Evolutionary conservation across 345 rosid genomes (phyloP), one percentile per base, ranked within the genome.

Genomic region (Diplotaxis tenuifolia): DNA sequence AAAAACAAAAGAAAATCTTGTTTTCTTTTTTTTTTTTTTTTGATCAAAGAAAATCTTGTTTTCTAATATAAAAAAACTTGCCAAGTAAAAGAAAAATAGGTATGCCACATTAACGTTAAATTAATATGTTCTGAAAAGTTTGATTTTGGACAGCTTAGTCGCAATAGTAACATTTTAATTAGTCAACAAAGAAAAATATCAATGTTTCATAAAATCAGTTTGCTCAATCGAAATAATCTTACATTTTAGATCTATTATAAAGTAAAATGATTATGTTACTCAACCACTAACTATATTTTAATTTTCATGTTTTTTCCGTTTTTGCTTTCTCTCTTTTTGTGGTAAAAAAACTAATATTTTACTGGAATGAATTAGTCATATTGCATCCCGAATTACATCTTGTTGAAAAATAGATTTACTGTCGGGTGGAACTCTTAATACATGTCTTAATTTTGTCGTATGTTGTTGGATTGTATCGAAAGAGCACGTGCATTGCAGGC

Each of bases 401-500:
- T 42, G 49, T n/a, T 42, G 18, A 47, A 47, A 49, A 16, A 18
- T 40, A 56, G 67, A 65, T 68, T 55, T 64, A 67, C 73, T 74
- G 81, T 80, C 82, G 80, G 73, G 68, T 25, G 75, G 83, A 86
- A 57, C 82, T 84, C 85, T 81, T 79, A 54, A 21, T 79, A 70
- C 71, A 80, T 74, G 77, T 54, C 68, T 15, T 79, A 54, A 31
- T 58, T 81, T 86, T 83, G 88, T 89, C 89, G 94, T 85, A 85
- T 86, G 77, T 72, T 27, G 76, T 81, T 84, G 91, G 86, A 83
- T 59, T 85, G 81, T 66, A 74, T 75, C 77, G 75, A 58, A 64
- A 83, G 85, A 85, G 81, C 89, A 88, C 83, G 87, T 83, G 84
- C 76, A 82, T 76, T 70, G 72, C 86, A 83, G 85, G 70, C 76